phyloP scores from a whole-genome alignment of 306 rosid species.

The Chamaecrista fasciculata region DNA sequence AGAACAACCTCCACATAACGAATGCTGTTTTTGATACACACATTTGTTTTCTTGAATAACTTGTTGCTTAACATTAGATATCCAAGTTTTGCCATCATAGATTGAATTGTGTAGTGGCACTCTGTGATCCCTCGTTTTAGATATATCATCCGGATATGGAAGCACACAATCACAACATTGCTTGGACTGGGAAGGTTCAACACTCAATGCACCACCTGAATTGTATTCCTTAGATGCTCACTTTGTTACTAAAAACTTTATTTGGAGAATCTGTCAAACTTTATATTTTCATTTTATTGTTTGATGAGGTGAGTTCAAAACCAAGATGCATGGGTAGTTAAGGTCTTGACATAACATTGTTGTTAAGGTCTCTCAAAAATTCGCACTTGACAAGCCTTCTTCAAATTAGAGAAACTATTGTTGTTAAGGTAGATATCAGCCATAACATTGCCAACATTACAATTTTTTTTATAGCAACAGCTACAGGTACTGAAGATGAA shows the following conservation, averaged over 20 bases:
- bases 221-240: slow-evolving; percentile 37
- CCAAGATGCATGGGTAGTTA: slow-evolving; percentile 42
- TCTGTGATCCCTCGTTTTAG: slow-evolving; percentile 25
- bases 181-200: slow-evolving; percentile 33
- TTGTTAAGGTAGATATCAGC: slow-evolving; percentile 33
- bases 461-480: slow-evolving; percentile 31
- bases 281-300: slow-evolving; percentile 40
- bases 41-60: slow-evolving; percentile 32
- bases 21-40: slow-evolving; percentile 30
- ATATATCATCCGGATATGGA: slow-evolving; percentile 30
- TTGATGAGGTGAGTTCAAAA: slow-evolving; percentile 44
- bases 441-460: slow-evolving; percentile 30
- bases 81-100: slow-evolving; percentile 27
- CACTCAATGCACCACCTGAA: slow-evolving; percentile 36
- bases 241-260: slow-evolving; percentile 34
- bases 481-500: slow-evolving; percentile 36
- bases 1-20: slow-evolving; percentile 25
- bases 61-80: slow-evolving; percentile 34
- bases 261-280: too few species aligned
- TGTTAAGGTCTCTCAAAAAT: slow-evolving; percentile 25
- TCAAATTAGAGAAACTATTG: slow-evolving; percentile 28
- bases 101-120: slow-evolving; percentile 31
- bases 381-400: slow-evolving; percentile 32
- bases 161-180: slow-evolving; percentile 26
- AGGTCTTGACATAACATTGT: too few species aligned